These are phyloP conservation scores for Agrocybe chaxingu DNA, from an alignment of 768 basidiomycete genomes.

Conservation along the genomic window DNA sequence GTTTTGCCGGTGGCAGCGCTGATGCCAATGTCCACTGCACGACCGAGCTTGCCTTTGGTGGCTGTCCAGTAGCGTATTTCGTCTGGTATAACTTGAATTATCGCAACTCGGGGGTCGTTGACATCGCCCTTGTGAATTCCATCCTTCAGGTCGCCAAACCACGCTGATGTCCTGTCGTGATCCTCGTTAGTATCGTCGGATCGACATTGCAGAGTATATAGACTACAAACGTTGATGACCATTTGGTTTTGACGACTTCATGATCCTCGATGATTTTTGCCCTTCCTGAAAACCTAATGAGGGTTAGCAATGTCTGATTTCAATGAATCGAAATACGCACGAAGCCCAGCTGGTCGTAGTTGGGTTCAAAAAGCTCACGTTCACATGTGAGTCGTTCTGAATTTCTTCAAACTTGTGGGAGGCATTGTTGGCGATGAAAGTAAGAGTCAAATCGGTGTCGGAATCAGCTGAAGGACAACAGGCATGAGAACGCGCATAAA, in stretches of 20 bases:
- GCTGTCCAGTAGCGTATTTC: conserved; percentile 83
- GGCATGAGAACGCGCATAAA: not conserved
- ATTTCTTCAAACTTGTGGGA: conserved; percentile 78
- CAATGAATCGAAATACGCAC: conserved; percentile 17
- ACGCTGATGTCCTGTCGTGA: conserved; percentile 54
- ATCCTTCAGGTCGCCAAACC: conserved; percentile 87
- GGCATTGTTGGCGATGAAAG: conserved; percentile 72
- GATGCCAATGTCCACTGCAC: conserved; percentile 57
- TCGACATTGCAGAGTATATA: conserved; percentile 2
- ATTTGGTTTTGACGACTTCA: conserved; percentile 61
- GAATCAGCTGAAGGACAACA: conserved; percentile 19
- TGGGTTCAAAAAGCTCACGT: conserved; percentile 74
- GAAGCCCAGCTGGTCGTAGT: conserved; percentile 74
- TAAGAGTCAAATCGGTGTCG: conserved; percentile 49
- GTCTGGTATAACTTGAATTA: conserved; percentile 76
- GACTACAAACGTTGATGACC: conserved; percentile 45
- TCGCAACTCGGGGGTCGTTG: conserved; percentile 72
- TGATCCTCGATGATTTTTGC: conserved; percentile 65
- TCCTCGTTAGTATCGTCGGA: not conserved
- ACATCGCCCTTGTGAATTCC: conserved; percentile 80
- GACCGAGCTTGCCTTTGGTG: conserved; percentile 54
- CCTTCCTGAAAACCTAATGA: conserved; percentile 60
- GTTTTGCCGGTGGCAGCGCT: conserved; percentile 59
- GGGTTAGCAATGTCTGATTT: not conserved
- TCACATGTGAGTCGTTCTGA: conserved; percentile 71